Base-by-base conservation (phyloP, 768 basidiomycete species). In the Russula griseocarnosa region DNA sequence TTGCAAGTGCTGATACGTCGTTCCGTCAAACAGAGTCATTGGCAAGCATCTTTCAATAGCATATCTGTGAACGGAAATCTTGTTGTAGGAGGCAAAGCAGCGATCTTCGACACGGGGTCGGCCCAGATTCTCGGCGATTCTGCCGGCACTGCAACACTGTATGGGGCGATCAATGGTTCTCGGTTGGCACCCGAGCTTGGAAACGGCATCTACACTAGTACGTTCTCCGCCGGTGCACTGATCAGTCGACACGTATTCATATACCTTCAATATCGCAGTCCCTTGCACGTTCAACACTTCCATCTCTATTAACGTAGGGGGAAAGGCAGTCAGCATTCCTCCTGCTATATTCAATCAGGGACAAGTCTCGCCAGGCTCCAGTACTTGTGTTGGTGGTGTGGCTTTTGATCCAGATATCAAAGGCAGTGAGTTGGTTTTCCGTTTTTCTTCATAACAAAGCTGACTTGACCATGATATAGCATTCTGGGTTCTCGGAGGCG, bases 91-190 rank as follows among this genome's bases (percentile, higher is more conserved):
- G 8, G 10, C 3, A 10, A 32, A 9, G 3, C 46, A 9, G 52
- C 71, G 26, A 65, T 72, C 56, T 62, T 71, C 36, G 70, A 69
- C 54, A 58, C 51, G 67, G 69, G 70, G 26, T 69, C 70, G 9
- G 70, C 64, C 20, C 59, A 58, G 32, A 63, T 71, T 57, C 22
- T 70, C 44, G 66, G 67, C 16, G 63, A 44, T 8, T 3, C 20
- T 3, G 30, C 7, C 13, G 22, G 58, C 32, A 61, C 69, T 9
- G 47, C 28, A 16, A 44, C 52, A 3, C 24, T 70, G 40, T 70
- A 63, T 46, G 42, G 22, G 20, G 13, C 28, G 24, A 64, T 70
- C 9, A 3, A 1, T 3, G 42, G 42, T 24, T 16, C 55, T 18
- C 9, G 2, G 16, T 2, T 8, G 13, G 22, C 36, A 40, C 24